These are phyloP conservation scores for Barnettozyma vustinii DNA, from an alignment of 805 yeast genomes.

Conservation along the genomic window DNA sequence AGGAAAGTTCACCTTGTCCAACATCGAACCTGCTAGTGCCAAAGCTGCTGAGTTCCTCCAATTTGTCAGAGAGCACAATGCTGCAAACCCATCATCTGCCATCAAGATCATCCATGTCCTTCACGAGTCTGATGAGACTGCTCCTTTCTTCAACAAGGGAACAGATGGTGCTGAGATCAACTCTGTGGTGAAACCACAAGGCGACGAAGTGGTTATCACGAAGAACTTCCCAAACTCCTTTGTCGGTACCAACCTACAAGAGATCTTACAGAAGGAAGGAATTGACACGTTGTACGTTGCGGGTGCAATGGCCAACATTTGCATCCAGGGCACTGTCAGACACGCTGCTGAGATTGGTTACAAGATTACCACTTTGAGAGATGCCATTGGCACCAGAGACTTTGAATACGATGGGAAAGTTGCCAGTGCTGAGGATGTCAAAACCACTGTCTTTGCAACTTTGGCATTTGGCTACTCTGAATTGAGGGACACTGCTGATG, in stretches of 20 bases:
- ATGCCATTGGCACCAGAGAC: slow-evolving; percentile 17
- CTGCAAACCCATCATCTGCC: background rate
- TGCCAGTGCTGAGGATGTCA: slow-evolving; percentile 10
- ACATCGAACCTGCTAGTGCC: slow-evolving; percentile 10
- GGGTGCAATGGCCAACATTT: slow-evolving; percentile 20
- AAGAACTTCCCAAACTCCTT: slow-evolving; percentile 16
- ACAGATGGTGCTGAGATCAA: slow-evolving; percentile 13
- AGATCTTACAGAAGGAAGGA: slow-evolving; percentile 6
- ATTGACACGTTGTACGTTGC: slow-evolving; percentile 10
- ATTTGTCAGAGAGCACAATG: slow-evolving; percentile 9
- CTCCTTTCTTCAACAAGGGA: slow-evolving; percentile 9
- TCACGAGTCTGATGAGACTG: slow-evolving; percentile 8
- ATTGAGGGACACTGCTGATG: slow-evolving; percentile 9
- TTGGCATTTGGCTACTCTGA: slow-evolving; percentile 14
- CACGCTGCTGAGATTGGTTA: slow-evolving; percentile 17
- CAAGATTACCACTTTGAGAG: slow-evolving; percentile 12
- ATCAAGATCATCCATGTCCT: slow-evolving; percentile 14
- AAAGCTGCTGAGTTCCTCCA: slow-evolving; percentile 11
- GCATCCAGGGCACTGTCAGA: slow-evolving; percentile 20
- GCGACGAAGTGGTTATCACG: slow-evolving; percentile 10
- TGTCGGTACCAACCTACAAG: slow-evolving; percentile 10
- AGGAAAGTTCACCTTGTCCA: slow-evolving; percentile 12
- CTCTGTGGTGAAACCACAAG: slow-evolving; percentile 8
- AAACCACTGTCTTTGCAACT: slow-evolving; percentile 15
- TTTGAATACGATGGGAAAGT: slow-evolving; percentile 15